These are phyloP conservation scores for Erysimum pusillum DNA, from an alignment of 441 rosid species.

Conservation along the genomic window DNA sequence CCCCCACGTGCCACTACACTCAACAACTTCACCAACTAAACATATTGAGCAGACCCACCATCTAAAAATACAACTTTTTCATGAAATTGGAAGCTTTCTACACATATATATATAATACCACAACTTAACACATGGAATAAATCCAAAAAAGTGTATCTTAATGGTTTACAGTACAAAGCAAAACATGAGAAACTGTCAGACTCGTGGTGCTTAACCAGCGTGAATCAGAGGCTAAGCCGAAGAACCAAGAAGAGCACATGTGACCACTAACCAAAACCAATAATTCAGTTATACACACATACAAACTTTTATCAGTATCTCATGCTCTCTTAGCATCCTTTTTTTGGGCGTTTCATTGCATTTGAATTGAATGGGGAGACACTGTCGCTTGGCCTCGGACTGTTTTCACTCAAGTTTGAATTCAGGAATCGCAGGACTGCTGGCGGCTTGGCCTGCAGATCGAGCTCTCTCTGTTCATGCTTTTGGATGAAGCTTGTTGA, in stretches of 20 bases:
- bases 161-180: background rate
- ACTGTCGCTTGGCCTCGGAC: constrained; percentile 86
- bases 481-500: background rate
- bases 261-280: background rate
- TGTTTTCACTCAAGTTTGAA: constrained; percentile 85
- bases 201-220: constrained; percentile 19
- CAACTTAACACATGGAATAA: constrained; percentile 1
- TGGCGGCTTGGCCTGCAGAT: background rate
- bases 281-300: background rate
- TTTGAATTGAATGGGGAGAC: constrained; percentile 87
- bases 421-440: constrained; percentile 61
- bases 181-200: background rate
- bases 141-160: constrained; percentile 7
- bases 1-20: constrained; percentile 40
- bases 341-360: constrained; percentile 89
- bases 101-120: background rate
- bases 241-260: constrained; percentile 10
- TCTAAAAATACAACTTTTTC: background rate
- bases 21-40: constrained; percentile 44
- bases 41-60: constrained; percentile 21
- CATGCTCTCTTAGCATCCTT: constrained; percentile 58
- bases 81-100: background rate
- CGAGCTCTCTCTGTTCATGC: background rate
- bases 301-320: background rate
- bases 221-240: constrained; percentile 1